Conservation (phyloP, 2,329 filamentous ascomycete genomes). For the Fusarium annulatum region DNA sequence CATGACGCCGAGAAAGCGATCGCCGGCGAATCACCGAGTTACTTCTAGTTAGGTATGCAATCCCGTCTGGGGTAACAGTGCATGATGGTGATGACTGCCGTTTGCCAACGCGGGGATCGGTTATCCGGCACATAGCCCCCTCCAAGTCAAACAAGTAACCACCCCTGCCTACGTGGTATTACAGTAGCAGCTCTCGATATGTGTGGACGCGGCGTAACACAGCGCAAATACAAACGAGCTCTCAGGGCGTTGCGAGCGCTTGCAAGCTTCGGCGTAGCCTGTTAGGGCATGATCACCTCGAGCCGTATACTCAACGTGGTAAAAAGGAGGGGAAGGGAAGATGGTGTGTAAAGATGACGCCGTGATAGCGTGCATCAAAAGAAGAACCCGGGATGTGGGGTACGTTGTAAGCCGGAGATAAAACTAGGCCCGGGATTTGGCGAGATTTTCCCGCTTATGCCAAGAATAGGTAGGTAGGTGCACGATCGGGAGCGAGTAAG, state of each 20-base stretch:
- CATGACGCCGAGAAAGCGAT: conserved; percentile 34
- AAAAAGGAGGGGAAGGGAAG: background rate
- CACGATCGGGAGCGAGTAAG: background rate
- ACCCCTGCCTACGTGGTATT: background rate
- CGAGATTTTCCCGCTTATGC: background rate
- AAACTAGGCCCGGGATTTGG: background rate
- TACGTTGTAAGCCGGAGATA: background rate
- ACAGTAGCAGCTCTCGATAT: background rate
- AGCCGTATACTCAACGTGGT: background rate
- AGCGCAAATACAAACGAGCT: background rate
- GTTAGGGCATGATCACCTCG: background rate
- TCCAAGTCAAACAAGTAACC: background rate
- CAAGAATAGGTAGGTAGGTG: background rate
- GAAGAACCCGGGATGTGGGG: background rate
- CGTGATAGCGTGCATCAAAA: background rate
- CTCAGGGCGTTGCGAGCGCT: background rate
- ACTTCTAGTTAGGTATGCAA: conserved; percentile 6
- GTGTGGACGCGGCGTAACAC: background rate
- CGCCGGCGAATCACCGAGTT: conserved; percentile 33
- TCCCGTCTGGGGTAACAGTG: conserved; percentile 23
- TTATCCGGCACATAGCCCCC: conserved; percentile 30
- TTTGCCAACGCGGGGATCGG: conserved; percentile 28
- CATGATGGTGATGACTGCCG: conserved; percentile 13
- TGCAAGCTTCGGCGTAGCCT: background rate
- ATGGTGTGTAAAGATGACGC: background rate